These are phyloP conservation scores for Trifolium dubium DNA, from an alignment of 306 rosid genomes.

Conservation along the genomic window DNA sequence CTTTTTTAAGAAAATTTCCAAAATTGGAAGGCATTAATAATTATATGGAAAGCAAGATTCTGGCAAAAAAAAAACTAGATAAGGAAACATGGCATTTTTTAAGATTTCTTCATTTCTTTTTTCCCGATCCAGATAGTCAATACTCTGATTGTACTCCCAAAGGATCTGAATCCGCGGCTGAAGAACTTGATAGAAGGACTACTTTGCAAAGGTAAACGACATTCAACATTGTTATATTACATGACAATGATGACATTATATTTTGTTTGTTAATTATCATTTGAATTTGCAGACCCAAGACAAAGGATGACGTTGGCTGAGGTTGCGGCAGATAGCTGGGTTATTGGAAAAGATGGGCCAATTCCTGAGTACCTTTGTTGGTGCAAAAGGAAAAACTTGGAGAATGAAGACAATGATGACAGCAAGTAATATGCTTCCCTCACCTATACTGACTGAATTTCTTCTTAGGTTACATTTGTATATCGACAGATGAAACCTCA, in stretches of 20 bases:
- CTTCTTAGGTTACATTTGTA: constrained; percentile 45
- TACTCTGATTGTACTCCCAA: constrained; percentile 72
- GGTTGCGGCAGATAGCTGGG: constrained; percentile 77
- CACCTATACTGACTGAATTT: constrained; percentile 45
- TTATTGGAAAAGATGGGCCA: constrained; percentile 82
- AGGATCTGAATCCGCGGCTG: constrained; percentile 68
- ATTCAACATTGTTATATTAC: not conserved
- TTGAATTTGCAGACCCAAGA: constrained; percentile 71
- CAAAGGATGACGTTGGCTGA: constrained; percentile 68
- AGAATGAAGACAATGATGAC: constrained; percentile 49
- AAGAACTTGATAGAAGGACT: constrained; percentile 80
- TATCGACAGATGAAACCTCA: constrained; percentile 44
- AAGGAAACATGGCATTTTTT: not conserved
- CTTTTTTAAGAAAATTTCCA: not conserved
- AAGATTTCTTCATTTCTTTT: too few relatives aligned
- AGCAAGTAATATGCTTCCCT: constrained; percentile 45
- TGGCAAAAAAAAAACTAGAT: too few relatives aligned
- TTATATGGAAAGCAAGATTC: not conserved
- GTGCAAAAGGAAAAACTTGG: constrained; percentile 72
- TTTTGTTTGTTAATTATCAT: not conserved
- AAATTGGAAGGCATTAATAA: not conserved
- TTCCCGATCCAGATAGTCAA: constrained; percentile 75
- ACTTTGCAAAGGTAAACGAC: constrained; percentile 79
- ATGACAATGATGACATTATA: not conserved
- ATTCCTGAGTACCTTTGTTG: constrained; percentile 75